A percentile compares a stretch with the other conserved stretches of the same genome.
phyloP scores from a whole-genome alignment of 2,329 filamentous ascomycete genomes.

The Beauveria australis region DNA sequence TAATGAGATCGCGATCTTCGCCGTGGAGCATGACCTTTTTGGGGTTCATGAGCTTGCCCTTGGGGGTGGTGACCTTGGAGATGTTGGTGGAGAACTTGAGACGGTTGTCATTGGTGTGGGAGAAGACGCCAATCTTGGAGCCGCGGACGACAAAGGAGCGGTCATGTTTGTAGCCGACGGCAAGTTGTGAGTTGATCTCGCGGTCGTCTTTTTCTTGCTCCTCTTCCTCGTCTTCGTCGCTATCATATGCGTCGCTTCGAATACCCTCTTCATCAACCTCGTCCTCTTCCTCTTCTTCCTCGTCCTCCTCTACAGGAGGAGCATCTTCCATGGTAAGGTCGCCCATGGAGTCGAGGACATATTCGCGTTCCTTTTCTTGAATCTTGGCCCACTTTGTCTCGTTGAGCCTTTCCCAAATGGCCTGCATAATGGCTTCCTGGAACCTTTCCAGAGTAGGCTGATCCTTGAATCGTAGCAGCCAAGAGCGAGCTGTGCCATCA shows the following conservation, averaged over 20 bases:
- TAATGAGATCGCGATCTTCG: constrained; percentile 80
- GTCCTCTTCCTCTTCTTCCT: constrained; percentile 45
- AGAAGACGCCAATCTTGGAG: constrained; percentile 98
- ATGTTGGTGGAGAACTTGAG: constrained; percentile 96
- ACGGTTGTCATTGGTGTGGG: constrained; percentile 85
- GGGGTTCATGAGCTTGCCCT: constrained; percentile 80
- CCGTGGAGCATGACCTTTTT: constrained; percentile 96
- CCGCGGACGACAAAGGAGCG: constrained; percentile 94
- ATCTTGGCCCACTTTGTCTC: constrained; percentile 89
- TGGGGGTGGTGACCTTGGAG: constrained; percentile 84
- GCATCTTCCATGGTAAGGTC: constrained; percentile 87
- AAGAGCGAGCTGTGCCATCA: constrained; percentile 87
- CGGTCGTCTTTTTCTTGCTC: constrained; percentile 58
- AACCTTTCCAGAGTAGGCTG: constrained; percentile 74
- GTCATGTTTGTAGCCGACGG: constrained; percentile 95
- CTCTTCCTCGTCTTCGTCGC: constrained; percentile 71
- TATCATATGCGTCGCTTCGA: constrained; percentile 60
- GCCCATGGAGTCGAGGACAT: constrained; percentile 90
- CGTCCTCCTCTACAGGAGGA: constrained; percentile 32
- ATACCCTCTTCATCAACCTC: constrained; percentile 52
- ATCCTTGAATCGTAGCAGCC: constrained; percentile 87
- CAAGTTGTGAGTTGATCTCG: constrained; percentile 86
- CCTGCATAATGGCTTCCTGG: constrained; percentile 90
- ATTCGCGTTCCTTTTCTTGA: constrained; percentile 87
- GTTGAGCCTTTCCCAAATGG: constrained; percentile 93